phyloP scores from a whole-genome alignment of 306 rosid species.

The Mucuna pruriens region DNA sequence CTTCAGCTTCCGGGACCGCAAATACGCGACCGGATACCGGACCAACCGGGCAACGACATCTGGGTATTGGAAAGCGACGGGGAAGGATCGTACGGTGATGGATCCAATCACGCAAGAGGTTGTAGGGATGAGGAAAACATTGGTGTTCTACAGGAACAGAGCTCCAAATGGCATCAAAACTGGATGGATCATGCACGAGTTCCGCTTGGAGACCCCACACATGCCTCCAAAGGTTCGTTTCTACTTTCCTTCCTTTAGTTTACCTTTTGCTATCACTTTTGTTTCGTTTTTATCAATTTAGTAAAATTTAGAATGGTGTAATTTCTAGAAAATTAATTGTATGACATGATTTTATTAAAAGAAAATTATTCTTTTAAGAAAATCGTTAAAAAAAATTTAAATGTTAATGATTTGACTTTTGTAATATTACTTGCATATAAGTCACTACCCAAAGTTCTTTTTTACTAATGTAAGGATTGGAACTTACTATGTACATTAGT shows the following conservation, averaged over 20 bases:
- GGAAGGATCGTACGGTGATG: conserved; percentile 86
- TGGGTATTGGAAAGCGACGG: conserved; percentile 99
- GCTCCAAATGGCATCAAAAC: conserved; percentile 98
- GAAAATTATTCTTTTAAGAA: background rate
- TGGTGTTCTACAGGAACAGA: conserved; percentile 89
- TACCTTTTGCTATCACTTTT: background rate
- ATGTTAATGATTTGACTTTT: background rate
- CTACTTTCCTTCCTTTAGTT: background rate
- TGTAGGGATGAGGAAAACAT: conserved; percentile 95
- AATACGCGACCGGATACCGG: conserved; percentile 89
- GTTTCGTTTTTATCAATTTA: background rate
- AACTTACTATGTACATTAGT: background rate
- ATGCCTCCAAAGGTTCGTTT: conserved; percentile 91
- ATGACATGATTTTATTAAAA: background rate
- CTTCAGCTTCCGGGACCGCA: conserved; percentile 93
- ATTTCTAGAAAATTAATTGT: background rate
- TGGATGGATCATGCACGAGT: conserved; percentile 99
- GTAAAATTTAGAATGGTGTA: background rate
- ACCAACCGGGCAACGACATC: conserved; percentile 83
- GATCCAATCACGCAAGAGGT: conserved; percentile 68
- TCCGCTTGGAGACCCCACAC: conserved; percentile 93
- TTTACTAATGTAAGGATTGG: background rate
- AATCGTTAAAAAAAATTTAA: background rate
- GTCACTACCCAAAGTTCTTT: background rate
- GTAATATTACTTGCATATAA: background rate